Percentiles rank a stretch among this genome's conserved stretches.
phyloP scores from a whole-genome alignment of 305 asterid species.

The Rubia tinctorum region DNA sequence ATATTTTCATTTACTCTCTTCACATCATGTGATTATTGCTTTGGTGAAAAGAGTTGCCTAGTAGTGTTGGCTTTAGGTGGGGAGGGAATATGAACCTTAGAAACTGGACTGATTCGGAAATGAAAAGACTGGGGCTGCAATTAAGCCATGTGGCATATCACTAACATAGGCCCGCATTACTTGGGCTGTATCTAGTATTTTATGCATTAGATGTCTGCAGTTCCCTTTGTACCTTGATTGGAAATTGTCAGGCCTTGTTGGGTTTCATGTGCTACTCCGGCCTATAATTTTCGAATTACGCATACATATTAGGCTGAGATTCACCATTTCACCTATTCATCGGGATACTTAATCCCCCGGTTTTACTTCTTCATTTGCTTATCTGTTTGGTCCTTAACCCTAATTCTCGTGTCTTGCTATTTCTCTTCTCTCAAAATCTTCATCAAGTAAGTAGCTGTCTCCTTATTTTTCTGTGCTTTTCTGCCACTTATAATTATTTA shows the following conservation, averaged over 20 bases:
- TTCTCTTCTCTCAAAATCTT: background rate
- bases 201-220: background rate
- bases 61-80: background rate
- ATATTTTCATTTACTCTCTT: background rate
- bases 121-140: background rate
- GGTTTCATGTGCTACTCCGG: background rate
- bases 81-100: background rate
- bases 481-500: background rate
- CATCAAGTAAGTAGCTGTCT: slow-evolving; percentile 4
- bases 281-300: background rate
- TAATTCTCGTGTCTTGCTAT: background rate
- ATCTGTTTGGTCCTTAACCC: background rate
- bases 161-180: background rate
- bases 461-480: background rate
- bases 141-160: background rate
- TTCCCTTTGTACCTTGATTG: background rate
- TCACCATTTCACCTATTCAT: background rate
- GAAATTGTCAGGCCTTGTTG: background rate
- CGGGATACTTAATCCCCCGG: background rate
- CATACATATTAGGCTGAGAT: background rate
- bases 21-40: background rate
- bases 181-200: background rate
- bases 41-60: background rate
- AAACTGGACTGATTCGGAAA: background rate
- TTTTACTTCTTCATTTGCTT: background rate